These are phyloP conservation scores for Thamnidium elegans DNA, from an alignment of 192 early-diverging fungal species.

Conservation along the genomic window DNA sequence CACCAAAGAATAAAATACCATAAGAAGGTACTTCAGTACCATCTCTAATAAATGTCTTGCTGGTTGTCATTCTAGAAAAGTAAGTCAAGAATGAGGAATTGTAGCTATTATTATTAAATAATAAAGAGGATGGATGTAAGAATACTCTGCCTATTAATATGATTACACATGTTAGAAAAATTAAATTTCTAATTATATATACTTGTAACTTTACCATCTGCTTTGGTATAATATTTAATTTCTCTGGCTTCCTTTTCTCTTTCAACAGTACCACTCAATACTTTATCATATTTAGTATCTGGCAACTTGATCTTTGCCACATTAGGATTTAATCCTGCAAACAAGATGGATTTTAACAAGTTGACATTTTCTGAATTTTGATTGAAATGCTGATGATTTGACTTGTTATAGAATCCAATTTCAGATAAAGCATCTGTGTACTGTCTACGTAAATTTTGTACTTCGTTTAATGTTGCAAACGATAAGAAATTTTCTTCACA, in stretches of 20 bases:
- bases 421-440: slow-evolving; percentile 55
- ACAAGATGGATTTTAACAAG: slow-evolving; percentile 70
- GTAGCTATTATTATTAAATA: slow-evolving; percentile 62
- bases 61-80: slow-evolving; percentile 62
- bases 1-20: slow-evolving; percentile 82
- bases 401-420: slow-evolving; percentile 56
- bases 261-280: slow-evolving; percentile 67
- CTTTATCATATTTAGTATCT: slow-evolving; percentile 68
- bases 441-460: slow-evolving; percentile 54
- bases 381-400: slow-evolving; percentile 46
- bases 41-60: slow-evolving; percentile 66
- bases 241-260: slow-evolving; percentile 68
- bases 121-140: slow-evolving; percentile 78
- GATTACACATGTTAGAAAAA: slow-evolving; percentile 9
- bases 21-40: slow-evolving; percentile 60
- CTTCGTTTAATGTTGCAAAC: slow-evolving; percentile 56
- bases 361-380: slow-evolving; percentile 53
- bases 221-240: slow-evolving; percentile 67
- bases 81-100: slow-evolving; percentile 67
- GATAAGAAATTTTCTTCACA: slow-evolving; percentile 64
- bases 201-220: slow-evolving; percentile 36
- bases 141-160: slow-evolving; percentile 58
- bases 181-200: too few species aligned
- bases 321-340: slow-evolving; percentile 86
- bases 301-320: slow-evolving; percentile 71